phyloP scores from a whole-genome alignment of 768 basidiomycete genomes.

The Lenzites betulinus region DNA sequence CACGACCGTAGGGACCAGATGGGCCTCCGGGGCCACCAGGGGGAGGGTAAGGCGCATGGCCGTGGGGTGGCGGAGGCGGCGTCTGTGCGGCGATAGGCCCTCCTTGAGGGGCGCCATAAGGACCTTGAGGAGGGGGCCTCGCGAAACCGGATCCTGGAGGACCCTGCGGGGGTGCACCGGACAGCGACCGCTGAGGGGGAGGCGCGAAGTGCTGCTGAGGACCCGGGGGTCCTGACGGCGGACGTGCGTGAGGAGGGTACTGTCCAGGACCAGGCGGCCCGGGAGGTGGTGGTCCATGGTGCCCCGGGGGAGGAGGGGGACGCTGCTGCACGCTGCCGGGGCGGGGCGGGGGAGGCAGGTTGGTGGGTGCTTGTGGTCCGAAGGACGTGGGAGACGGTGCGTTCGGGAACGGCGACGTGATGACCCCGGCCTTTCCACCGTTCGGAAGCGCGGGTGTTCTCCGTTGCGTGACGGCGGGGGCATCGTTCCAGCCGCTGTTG shows the following conservation, averaged over 20 bases:
- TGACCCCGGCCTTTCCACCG: slow-evolving; percentile 63
- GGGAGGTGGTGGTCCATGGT: slow-evolving; percentile 37
- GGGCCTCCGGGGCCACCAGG: slow-evolving; percentile 42
- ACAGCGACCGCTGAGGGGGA: slow-evolving; percentile 42
- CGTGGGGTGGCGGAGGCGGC: slow-evolving; percentile 32
- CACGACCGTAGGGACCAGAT: slow-evolving; percentile 36
- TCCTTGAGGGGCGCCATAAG: slow-evolving; percentile 51
- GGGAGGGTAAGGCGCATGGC: slow-evolving; percentile 31
- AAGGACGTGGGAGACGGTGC: slow-evolving; percentile 31
- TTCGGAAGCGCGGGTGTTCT: slow-evolving; percentile 54
- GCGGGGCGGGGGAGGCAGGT: slow-evolving; percentile 56
- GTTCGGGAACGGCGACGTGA: slow-evolving; percentile 89
- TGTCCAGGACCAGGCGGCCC: slow-evolving; percentile 24
- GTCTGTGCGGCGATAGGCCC: slow-evolving; percentile 43
- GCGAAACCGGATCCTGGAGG: slow-evolving; percentile 38
- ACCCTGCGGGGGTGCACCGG: slow-evolving; percentile 7
- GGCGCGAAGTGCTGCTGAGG: slow-evolving; percentile 31
- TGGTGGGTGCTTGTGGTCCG: slow-evolving; percentile 23
- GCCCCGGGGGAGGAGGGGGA: slow-evolving; percentile 43
- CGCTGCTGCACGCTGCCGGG: slow-evolving; percentile 57
- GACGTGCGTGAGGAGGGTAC: slow-evolving; percentile 37
- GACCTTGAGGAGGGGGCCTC: slow-evolving; percentile 47
- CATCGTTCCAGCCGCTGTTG: slow-evolving; percentile 91
- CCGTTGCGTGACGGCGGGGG: slow-evolving; percentile 54
- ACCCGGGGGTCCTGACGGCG: slow-evolving; percentile 36